Base-by-base conservation (phyloP, 768 basidiomycete genomes). In the Polyporus arcularius region DNA sequence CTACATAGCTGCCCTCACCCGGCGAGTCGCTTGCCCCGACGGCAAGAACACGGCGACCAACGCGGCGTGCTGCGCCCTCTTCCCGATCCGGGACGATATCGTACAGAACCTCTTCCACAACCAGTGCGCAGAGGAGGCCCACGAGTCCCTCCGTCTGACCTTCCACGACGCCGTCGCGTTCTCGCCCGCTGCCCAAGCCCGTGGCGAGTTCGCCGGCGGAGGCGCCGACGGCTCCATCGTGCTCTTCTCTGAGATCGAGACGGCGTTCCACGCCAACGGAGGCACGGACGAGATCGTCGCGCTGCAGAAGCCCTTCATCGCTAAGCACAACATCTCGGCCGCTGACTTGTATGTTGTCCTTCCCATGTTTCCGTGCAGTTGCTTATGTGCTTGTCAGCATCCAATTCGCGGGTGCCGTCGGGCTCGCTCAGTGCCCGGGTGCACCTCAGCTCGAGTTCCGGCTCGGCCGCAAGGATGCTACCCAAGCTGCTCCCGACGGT, bases 151-250 rank as follows among this genome's bases (percentile, higher is more conserved):
- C 41, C 68, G 70, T 48, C 63, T 71, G 12, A 67, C 64, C 45
- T 71, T 71, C 61, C 69, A 72, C 65, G 68, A 69, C 57, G 66
- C 68, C 16, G 67, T 67, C 43, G 63, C 49, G 39, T 32, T 60
- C 50, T 63, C 58, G 46, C 65, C 49, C 69, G 72, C 50, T 18
- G 28, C 32, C 45, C 28, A 70, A 35, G 65, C 67, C 47, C 63
- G 68, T 53, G n/a, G 51, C 50, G 30, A 57, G 45, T 49, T 15
- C 65, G 61, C 46, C 32, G 71, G 73, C 43, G 69, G 68, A 21
- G 74, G 74, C 2, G 73, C 72, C 45, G 82, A 84, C 60, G 83
- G 81, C 28, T 82, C 81, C 4, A 77, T 83, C 62, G 73, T 81
- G 56, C 68, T 72, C 4, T 83, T 84, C 70, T 64, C 68, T 26